Percentiles rank a stretch among this genome's conserved stretches.
Conservation (phyloP, 139 green algal genomes). For the Chlorella sp. region DNA sequence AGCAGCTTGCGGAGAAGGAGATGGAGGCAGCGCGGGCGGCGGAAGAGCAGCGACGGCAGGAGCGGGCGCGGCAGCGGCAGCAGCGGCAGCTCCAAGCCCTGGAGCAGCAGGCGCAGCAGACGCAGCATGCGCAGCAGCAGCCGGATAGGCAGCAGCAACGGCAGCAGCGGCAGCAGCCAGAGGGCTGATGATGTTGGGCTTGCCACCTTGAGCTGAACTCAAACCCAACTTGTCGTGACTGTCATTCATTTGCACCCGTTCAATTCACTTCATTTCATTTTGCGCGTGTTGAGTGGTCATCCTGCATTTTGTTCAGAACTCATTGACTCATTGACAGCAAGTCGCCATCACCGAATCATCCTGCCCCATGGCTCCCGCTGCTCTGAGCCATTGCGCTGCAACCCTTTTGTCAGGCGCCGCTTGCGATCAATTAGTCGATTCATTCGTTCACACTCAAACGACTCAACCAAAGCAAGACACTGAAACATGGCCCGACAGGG, state of each 20-base stretch:
- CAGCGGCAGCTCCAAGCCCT: not conserved
- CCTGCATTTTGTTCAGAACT: too few relatives aligned
- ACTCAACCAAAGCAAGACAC: too few relatives aligned
- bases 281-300: not conserved
- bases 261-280: not conserved
- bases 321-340: too few relatives aligned
- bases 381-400: not conserved
- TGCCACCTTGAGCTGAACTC: not conserved
- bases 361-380: too few relatives aligned
- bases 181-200: not conserved
- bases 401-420: too few relatives aligned
- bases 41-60: not conserved
- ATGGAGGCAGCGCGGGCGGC: not conserved
- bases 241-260: too few relatives aligned
- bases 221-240: too few relatives aligned
- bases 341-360: too few relatives aligned
- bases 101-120: not conserved
- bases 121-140: not conserved
- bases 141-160: not conserved
- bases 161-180: not conserved
- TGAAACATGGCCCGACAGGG: too few relatives aligned
- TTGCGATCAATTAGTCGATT: too few relatives aligned
- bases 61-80: not conserved
- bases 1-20: not conserved
- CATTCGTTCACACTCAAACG: too few relatives aligned